phyloP scores from a whole-genome alignment of 2,329 filamentous ascomycete genomes.

The Pestalotiopsis sp. region DNA sequence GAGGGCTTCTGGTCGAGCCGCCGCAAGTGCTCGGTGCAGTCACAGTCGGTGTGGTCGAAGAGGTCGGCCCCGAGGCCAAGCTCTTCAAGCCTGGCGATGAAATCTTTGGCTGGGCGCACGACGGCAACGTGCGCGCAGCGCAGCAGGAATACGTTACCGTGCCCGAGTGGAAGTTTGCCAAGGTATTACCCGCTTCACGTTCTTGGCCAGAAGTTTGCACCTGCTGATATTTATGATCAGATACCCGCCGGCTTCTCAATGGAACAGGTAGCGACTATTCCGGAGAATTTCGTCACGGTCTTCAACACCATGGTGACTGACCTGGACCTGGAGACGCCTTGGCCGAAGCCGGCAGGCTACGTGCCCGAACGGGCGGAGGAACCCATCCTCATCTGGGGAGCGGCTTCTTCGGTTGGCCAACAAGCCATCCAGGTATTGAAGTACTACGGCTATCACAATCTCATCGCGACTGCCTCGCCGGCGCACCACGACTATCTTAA shows the following conservation, averaged over 20 bases:
- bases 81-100: conserved; percentile 54
- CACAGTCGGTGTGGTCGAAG: conserved; percentile 54
- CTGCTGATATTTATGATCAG: neutral
- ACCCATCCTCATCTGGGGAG: conserved; percentile 55
- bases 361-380: conserved; percentile 36
- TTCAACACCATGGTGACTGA: conserved; percentile 58
- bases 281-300: conserved; percentile 61
- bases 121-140: conserved; percentile 48
- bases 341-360: conserved; percentile 53
- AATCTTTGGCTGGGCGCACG: conserved; percentile 59
- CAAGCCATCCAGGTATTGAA: conserved; percentile 52
- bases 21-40: conserved; percentile 55
- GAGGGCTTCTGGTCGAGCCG: conserved; percentile 53
- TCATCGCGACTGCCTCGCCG: conserved; percentile 51
- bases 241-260: conserved; percentile 25
- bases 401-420: conserved; percentile 54
- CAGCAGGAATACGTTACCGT: conserved; percentile 59
- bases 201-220: too few species aligned
- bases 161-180: conserved; percentile 51
- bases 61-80: conserved; percentile 47
- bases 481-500: conserved; percentile 47
- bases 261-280: conserved; percentile 43
- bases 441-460: conserved; percentile 53
- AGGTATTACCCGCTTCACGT: conserved; percentile 26
- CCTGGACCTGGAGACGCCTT: conserved; percentile 56